These are phyloP conservation scores for Sisymbrium irio DNA, from an alignment of 345 rosid genomes.

Conservation along the genomic window DNA sequence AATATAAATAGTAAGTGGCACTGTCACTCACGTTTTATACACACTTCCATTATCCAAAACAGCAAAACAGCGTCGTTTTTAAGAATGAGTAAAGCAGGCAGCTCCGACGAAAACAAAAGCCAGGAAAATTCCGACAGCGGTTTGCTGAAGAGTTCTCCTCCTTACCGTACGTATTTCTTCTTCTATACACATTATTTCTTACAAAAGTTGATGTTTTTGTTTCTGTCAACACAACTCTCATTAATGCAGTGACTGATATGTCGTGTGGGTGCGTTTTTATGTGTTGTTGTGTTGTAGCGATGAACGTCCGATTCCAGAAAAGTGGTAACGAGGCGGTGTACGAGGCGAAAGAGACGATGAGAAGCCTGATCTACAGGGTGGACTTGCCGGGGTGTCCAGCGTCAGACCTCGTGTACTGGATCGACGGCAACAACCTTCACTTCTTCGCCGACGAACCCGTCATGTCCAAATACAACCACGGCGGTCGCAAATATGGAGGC, in stretches of 20 bases:
- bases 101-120: no score
- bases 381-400: conserved; percentile 19
- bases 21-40: no score
- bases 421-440: conserved; percentile 1
- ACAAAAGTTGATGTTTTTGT: not conserved
- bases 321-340: not conserved
- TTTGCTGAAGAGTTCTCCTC: no score
- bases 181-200: not conserved
- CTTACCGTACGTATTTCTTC: not conserved
- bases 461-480: not conserved
- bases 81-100: no score
- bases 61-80: no score
- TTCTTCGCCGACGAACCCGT: conserved; percentile 30
- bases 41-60: no score
- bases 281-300: not conserved
- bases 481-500: conserved; percentile 25
- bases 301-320: conserved; percentile 4
- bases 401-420: conserved; percentile 13
- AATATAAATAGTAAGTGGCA: no score
- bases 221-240: not conserved
- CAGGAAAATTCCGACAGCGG: no score
- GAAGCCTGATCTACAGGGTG: not conserved
- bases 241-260: not conserved
- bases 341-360: conserved; percentile 6
- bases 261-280: not conserved